Conservation (phyloP, 2,329 filamentous ascomycete genomes). For the Achaetomium macrosporum region DNA sequence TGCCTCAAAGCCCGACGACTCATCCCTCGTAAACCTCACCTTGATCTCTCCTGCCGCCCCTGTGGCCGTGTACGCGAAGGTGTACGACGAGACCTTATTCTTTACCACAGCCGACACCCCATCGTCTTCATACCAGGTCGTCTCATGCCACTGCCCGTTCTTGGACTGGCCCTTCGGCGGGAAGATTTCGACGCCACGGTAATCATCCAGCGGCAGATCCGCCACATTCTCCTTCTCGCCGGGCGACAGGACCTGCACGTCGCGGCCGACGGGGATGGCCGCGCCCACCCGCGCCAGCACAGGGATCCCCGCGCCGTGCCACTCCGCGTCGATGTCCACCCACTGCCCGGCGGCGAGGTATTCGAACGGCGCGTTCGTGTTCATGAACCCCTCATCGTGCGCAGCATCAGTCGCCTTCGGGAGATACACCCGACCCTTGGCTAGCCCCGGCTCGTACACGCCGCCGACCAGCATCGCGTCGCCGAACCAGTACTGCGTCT, state of each 20-base stretch:
- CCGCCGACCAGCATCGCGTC: constrained; percentile 4
- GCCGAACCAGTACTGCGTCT: constrained; percentile 9
- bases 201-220: constrained; percentile 3
- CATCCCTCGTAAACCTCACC: neutral
- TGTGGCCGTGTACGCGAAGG: constrained; percentile 2
- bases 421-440: constrained; percentile 3
- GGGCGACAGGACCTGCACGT: constrained; percentile 3
- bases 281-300: neutral
- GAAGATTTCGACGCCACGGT: constrained; percentile 5
- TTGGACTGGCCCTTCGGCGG: neutral
- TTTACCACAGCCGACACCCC: neutral
- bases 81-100: constrained; percentile 2
- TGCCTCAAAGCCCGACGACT: constrained; percentile 4
- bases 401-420: neutral
- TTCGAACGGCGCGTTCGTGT: constrained; percentile 7
- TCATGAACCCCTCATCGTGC: constrained; percentile 1
- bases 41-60: neutral
- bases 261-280: neutral
- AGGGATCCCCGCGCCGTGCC: constrained; percentile 4
- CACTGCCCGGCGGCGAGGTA: constrained; percentile 4
- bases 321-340: constrained; percentile 8
- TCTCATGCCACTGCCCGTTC: constrained; percentile 2
- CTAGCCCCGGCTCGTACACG: constrained; percentile 2
- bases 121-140: constrained; percentile 2
- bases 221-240: constrained; percentile 4